These are phyloP conservation scores for Neurospora sp. DNA, from an alignment of 2,329 filamentous ascomycete species.

Conservation along the genomic window DNA sequence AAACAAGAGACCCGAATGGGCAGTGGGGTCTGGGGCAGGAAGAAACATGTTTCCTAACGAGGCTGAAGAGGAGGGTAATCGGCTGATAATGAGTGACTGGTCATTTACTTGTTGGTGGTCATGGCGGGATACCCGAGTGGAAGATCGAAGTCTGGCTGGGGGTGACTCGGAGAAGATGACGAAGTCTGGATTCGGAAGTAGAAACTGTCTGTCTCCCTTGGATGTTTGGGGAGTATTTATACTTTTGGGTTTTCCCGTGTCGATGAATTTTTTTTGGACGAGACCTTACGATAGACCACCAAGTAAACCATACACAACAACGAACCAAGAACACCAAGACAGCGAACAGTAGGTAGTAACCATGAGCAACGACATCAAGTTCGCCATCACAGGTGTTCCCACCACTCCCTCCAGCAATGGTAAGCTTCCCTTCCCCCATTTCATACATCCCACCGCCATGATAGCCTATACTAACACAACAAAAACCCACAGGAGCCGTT, in stretches of 20 bases:
- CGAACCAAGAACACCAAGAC: not conserved
- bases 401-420: slow-evolving; percentile 13
- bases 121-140: not conserved
- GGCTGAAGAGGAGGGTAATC: not conserved
- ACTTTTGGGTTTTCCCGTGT: not conserved
- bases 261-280: accelerated
- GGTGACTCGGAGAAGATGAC: too few species aligned
- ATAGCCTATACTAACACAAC: not conserved
- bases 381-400: slow-evolving; percentile 14
- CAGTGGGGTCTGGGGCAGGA: not conserved
- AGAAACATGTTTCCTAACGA: not conserved
- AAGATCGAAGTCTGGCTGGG: not conserved
- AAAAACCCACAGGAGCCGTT: slow-evolving; percentile 8
- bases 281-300: not conserved
- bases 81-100: not conserved
- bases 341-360: not conserved
- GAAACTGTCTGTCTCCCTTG: not conserved
- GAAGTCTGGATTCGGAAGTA: not conserved
- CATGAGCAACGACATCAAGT: slow-evolving; percentile 12
- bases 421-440: not conserved
- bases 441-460: not conserved
- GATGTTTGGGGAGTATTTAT: not conserved
- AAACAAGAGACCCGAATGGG: not conserved
- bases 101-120: not conserved
- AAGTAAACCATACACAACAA: not conserved